Conservation (phyloP, 1,284 basidiomycete species). For the Leccinum colubrinum region DNA sequence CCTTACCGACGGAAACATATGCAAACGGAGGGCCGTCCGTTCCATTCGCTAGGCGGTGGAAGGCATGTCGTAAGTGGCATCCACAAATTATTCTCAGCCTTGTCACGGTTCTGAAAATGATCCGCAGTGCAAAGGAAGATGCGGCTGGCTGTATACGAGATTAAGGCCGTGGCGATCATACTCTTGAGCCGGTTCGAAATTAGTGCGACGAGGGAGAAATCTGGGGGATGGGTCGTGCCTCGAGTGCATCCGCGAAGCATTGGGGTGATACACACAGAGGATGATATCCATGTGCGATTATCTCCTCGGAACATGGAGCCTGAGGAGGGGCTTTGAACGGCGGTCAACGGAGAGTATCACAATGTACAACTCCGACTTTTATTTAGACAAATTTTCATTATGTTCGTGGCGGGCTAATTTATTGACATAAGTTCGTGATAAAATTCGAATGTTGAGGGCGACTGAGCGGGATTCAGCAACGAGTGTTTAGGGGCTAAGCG, state of each 20-base stretch:
- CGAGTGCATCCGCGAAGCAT: slow-evolving; percentile 16
- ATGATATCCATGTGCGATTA: slow-evolving; percentile 17
- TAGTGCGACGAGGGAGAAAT: background rate
- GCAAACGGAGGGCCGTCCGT: slow-evolving; percentile 19
- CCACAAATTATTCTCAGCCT: background rate
- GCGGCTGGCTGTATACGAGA: slow-evolving; percentile 24
- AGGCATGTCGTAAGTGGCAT: slow-evolving; percentile 20
- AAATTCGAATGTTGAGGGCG: background rate
- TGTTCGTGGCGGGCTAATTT: too few species aligned
- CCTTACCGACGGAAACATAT: slow-evolving; percentile 19
- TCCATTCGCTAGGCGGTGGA: slow-evolving; percentile 23
- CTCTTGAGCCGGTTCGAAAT: slow-evolving; percentile 22
- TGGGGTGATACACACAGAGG: slow-evolving; percentile 22
- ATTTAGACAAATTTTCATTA: background rate
- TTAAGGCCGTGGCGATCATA: slow-evolving; percentile 20
- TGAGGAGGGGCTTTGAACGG: background rate
- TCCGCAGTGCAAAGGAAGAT: slow-evolving; percentile 26
- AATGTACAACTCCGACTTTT: background rate
- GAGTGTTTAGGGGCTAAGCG: background rate
- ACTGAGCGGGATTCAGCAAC: background rate
- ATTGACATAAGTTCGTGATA: too few species aligned
- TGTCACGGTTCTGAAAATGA: background rate
- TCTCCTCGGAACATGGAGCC: slow-evolving; percentile 3
- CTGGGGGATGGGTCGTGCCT: slow-evolving; percentile 12
- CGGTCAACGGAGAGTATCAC: background rate